phyloP scores from a whole-genome alignment of 108 stramenopile species.

The Cyclotella kingstonii region DNA sequence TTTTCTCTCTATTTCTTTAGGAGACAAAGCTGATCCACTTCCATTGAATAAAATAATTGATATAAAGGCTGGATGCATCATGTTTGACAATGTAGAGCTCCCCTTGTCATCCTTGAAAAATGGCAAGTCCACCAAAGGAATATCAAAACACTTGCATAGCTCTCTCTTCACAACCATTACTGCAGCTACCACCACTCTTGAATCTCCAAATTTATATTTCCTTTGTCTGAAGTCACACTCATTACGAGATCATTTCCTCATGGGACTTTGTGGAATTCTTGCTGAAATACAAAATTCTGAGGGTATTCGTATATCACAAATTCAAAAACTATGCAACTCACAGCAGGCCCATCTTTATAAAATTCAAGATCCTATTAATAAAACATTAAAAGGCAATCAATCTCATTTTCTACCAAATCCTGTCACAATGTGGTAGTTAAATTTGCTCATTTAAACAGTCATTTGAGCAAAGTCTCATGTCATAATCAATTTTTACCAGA shows the following conservation, averaged over 20 bases:
- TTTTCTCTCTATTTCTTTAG: neutral
- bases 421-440: no score
- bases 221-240: conserved; percentile 81
- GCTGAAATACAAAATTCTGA: conserved; percentile 87
- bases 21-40: conserved; percentile 80
- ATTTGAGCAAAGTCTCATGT: no score
- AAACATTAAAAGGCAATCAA: conserved; percentile 82
- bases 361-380: conserved; percentile 78
- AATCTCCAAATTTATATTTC: conserved; percentile 74
- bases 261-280: conserved; percentile 73
- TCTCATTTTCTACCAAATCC: conserved; percentile 74
- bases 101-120: conserved; percentile 63
- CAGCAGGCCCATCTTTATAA: conserved; percentile 73
- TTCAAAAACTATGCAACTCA: conserved; percentile 44
- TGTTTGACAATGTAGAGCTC: conserved; percentile 79
- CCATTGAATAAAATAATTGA: conserved; percentile 86
- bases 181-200: conserved; percentile 80
- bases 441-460: no score
- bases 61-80: conserved; percentile 82
- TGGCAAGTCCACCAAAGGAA: conserved; percentile 54
- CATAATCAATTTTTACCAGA: no score
- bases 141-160: conserved; percentile 75
- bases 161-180: conserved; percentile 84
- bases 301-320: conserved; percentile 79
- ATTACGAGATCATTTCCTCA: conserved; percentile 75